Evolutionary conservation across 1,284 basidiomycete genomes (phyloP).

Genomic region (Heliocybe sulcata): DNA sequence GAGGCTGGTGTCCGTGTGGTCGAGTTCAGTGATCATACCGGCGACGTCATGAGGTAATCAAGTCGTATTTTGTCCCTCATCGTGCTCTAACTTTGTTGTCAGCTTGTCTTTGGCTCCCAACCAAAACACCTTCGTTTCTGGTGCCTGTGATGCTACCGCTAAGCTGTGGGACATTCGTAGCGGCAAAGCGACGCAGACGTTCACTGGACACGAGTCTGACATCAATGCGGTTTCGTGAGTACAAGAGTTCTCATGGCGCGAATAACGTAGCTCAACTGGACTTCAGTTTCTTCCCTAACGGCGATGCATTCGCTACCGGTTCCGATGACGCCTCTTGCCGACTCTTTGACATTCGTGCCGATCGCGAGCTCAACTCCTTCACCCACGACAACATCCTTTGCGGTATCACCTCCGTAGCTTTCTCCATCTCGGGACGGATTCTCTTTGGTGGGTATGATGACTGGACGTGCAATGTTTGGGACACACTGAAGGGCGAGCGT

Average conservation of each 20-base stretch:
- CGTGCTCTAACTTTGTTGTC: slow-evolving; percentile 10
- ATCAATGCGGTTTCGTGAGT: slow-evolving; percentile 97
- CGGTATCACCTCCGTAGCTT: slow-evolving; percentile 97
- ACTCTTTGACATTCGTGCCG: slow-evolving; percentile 95
- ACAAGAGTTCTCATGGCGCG: slow-evolving; percentile 7
- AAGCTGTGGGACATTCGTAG: slow-evolving; percentile 99
- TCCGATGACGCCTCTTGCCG: slow-evolving; percentile 99
- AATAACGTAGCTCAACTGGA: slow-evolving; percentile 9
- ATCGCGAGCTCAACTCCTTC: slow-evolving; percentile 94
- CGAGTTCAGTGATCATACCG: slow-evolving; percentile 98
- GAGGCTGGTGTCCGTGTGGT: slow-evolving; percentile 92
- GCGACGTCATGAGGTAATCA: slow-evolving; percentile 95
- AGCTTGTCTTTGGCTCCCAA: slow-evolving; percentile 93
- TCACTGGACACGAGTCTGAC: slow-evolving; percentile 97
- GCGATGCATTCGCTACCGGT: slow-evolving; percentile 97
- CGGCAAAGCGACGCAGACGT: slow-evolving; percentile 96
- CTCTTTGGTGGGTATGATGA: slow-evolving; percentile 99
- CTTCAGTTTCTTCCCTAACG: slow-evolving; percentile 95
- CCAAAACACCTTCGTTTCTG: slow-evolving; percentile 95
- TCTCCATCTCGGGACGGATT: slow-evolving; percentile 94
- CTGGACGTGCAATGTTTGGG: slow-evolving; percentile 99
- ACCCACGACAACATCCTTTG: slow-evolving; percentile 98
- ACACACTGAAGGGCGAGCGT: slow-evolving; percentile 96
- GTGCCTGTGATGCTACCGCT: slow-evolving; percentile 96
- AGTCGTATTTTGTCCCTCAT: slow-evolving; percentile 10